Conservation (phyloP, 805 yeast genomes). For the Phaffomyces thermotolerans region DNA sequence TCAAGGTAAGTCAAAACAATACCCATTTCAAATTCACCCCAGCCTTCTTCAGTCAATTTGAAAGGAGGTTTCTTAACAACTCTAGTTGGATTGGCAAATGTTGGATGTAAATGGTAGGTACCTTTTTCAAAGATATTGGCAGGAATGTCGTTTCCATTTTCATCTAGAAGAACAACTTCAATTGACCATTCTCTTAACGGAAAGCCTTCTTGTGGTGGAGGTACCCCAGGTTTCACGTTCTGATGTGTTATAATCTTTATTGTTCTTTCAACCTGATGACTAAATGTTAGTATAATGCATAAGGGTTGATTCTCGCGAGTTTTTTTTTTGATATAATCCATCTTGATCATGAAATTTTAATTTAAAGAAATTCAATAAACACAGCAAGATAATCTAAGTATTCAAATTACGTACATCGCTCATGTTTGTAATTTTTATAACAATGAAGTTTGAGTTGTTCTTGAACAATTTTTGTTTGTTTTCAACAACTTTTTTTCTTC, state of each 20-base stretch:
- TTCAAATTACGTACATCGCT: background rate
- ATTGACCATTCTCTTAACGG: constrained; percentile 95
- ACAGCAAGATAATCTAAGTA: no score
- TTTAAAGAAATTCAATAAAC: no score
- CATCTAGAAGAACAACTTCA: constrained; percentile 65
- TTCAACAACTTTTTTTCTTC: background rate
- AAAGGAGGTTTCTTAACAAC: constrained; percentile 79
- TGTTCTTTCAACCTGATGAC: constrained; percentile 60
- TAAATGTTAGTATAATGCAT: background rate
- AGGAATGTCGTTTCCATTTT: constrained; percentile 74
- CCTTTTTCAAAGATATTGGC: constrained; percentile 88
- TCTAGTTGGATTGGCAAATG: constrained; percentile 85
- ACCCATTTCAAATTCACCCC: constrained; percentile 96
- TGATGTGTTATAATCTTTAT: constrained; percentile 84
- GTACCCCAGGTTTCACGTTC: constrained; percentile 69
- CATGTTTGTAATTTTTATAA: background rate
- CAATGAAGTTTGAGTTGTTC: background rate
- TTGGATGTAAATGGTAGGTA: constrained; percentile 90
- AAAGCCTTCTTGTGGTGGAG: constrained; percentile 81
- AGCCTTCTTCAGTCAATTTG: constrained; percentile 84
- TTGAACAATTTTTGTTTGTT: background rate
- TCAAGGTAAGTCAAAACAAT: constrained; percentile 72
- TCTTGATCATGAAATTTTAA: no score
- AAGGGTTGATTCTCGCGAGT: no score
- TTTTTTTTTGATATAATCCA: no score